phyloP scores from a whole-genome alignment of 192 early-diverging fungal genomes.

The Entophlyctis helioformis region DNA sequence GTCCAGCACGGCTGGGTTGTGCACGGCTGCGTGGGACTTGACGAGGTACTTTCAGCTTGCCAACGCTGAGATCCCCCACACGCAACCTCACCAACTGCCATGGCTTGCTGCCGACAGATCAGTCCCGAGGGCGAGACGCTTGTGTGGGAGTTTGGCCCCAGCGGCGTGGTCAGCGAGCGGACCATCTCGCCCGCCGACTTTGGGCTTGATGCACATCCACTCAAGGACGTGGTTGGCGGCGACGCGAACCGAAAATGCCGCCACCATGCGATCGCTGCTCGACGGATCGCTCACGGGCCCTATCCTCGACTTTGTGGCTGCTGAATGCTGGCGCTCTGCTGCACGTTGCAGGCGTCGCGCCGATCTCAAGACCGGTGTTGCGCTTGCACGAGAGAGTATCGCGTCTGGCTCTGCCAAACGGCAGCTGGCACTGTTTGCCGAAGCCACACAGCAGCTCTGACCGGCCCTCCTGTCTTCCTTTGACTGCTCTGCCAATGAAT shows the following conservation, averaged over 20 bases:
- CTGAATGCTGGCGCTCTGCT: slow-evolving; percentile 84
- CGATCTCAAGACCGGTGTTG: slow-evolving; percentile 63
- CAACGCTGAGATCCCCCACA: not conserved
- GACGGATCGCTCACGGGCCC: slow-evolving; percentile 48
- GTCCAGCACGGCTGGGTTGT: slow-evolving; percentile 80
- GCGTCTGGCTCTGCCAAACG: too few species aligned
- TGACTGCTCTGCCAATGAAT: too few species aligned
- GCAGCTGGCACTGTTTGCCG: slow-evolving; percentile 48
- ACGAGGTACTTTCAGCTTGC: slow-evolving; percentile 50
- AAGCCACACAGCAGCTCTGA: slow-evolving; percentile 4
- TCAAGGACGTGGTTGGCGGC: slow-evolving; percentile 60
- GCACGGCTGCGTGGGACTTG: slow-evolving; percentile 77
- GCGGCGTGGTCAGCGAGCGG: too few species aligned
- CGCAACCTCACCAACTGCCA: not conserved
- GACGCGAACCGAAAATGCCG: slow-evolving; percentile 61
- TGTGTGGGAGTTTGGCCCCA: slow-evolving; percentile 87
- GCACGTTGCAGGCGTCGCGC: slow-evolving; percentile 60
- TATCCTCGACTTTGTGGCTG: slow-evolving; percentile 82
- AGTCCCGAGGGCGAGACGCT: slow-evolving; percentile 76
- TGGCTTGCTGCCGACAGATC: slow-evolving; percentile 31
- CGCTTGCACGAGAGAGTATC: slow-evolving; percentile 62
- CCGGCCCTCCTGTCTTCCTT: too few species aligned
- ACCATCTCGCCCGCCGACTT: slow-evolving; percentile 76
- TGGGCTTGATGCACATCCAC: slow-evolving; percentile 64
- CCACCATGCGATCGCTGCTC: slow-evolving; percentile 57